These are phyloP conservation scores for Aspergillus cejpii DNA, from an alignment of 2,329 filamentous ascomycete species.

Conservation along the genomic window DNA sequence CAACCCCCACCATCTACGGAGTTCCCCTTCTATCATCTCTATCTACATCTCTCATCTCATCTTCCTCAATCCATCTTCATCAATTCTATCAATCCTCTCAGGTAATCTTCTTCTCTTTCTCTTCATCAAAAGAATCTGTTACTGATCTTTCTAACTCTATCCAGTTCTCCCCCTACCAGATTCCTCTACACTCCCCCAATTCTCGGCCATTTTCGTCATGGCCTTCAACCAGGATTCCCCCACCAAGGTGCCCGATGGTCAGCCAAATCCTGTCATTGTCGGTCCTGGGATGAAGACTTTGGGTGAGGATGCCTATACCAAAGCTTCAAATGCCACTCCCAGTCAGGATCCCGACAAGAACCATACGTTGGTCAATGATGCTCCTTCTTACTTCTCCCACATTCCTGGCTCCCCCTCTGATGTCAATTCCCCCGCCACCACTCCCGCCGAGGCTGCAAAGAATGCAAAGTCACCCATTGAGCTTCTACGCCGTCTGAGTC, in stretches of 20 bases:
- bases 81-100: background rate
- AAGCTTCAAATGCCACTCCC: conserved; percentile 27
- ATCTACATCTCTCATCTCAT: background rate
- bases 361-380: conserved; percentile 15
- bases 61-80: background rate
- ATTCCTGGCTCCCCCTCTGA: conserved; percentile 20
- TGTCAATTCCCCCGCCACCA: conserved; percentile 25
- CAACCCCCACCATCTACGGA: background rate
- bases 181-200: background rate
- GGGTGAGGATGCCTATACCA: conserved; percentile 23
- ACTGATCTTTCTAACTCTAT: background rate
- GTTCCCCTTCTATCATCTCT: background rate
- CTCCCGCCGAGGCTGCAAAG: conserved; percentile 39
- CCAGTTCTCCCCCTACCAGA: background rate
- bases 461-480: conserved; percentile 46
- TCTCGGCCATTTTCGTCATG: conserved; percentile 17
- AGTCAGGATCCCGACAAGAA: conserved; percentile 19
- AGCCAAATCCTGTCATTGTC: conserved; percentile 28
- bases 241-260: conserved; percentile 21
- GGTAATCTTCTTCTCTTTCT: background rate
- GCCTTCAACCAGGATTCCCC: conserved; percentile 21
- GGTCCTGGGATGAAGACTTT: conserved; percentile 24
- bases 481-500: conserved; percentile 49
- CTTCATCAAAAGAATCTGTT: too few species aligned
- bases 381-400: conserved; percentile 27